phyloP scores from a whole-genome alignment of 129 eudicot species.

The Centaurea solstitialis region DNA sequence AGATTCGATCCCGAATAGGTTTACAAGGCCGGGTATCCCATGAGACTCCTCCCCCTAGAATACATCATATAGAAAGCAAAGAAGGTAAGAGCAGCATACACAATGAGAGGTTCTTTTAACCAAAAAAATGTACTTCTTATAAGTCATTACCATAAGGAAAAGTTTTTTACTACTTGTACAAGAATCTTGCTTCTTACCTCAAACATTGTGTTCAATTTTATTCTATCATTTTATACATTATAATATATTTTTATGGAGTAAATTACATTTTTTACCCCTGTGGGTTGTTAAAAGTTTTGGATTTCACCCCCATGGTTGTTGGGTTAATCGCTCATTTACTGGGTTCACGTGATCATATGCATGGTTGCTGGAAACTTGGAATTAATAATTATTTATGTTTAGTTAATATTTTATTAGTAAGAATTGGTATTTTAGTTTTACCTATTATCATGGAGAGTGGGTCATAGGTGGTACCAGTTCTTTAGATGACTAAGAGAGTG shows the following conservation, averaged over 20 bases:
- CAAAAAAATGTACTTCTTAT: background rate
- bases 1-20: slow-evolving; percentile 91
- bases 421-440: too few species aligned
- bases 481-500: too few species aligned
- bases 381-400: too few species aligned
- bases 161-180: background rate
- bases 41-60: slow-evolving; percentile 80
- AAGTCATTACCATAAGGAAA: background rate
- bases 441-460: too few species aligned
- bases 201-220: background rate
- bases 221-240: background rate
- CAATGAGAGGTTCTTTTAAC: background rate
- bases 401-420: too few species aligned
- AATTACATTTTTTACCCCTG: background rate
- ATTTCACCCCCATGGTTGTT: background rate
- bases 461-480: too few species aligned
- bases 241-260: background rate
- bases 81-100: background rate
- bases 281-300: background rate
- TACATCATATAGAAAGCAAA: background rate
- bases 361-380: too few species aligned
- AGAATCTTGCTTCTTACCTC: background rate
- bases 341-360: too few species aligned
- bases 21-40: slow-evolving; percentile 76
- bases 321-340: too few species aligned